phyloP scores from a whole-genome alignment of 2,329 filamentous ascomycete genomes.

The Fonsecaea monophora region DNA sequence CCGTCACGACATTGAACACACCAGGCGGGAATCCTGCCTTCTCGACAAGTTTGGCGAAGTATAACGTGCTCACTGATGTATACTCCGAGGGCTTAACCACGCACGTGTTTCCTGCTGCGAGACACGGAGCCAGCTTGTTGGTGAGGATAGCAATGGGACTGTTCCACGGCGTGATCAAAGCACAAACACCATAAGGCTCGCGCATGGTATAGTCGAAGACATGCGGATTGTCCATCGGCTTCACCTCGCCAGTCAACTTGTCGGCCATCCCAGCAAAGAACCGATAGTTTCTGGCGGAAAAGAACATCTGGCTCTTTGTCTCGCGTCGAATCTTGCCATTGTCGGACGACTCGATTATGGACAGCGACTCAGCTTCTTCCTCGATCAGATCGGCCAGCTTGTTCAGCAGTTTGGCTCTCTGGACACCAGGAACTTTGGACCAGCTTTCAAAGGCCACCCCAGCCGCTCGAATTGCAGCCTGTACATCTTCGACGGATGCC shows the following conservation, averaged over 20 bases:
- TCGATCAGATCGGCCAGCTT: constrained; percentile 72
- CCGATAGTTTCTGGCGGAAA: constrained; percentile 60
- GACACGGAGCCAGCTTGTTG: constrained; percentile 67
- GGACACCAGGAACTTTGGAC: constrained; percentile 68
- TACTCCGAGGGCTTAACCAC: constrained; percentile 65
- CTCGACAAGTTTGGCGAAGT: constrained; percentile 68
- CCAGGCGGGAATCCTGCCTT: constrained; percentile 61
- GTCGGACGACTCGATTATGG: constrained; percentile 77
- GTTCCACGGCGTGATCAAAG: constrained; percentile 79
- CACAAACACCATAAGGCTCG: constrained; percentile 78
- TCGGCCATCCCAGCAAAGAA: constrained; percentile 83
- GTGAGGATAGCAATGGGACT: constrained; percentile 75
- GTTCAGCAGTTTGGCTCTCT: constrained; percentile 71
- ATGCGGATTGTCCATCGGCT: constrained; percentile 55
- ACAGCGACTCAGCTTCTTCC: constrained; percentile 66
- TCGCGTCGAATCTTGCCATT: constrained; percentile 76
- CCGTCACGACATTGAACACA: constrained; percentile 71
- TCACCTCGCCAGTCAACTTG: constrained; percentile 77
- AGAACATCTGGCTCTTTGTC: constrained; percentile 68
- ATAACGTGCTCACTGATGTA: constrained; percentile 62
- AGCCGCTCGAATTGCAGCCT: constrained; percentile 46
- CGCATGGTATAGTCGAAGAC: constrained; percentile 79
- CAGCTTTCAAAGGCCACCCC: constrained; percentile 69
- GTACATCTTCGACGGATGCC: constrained; percentile 45
- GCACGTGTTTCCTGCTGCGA: constrained; percentile 64